Percentiles rank a stretch among this genome's conserved stretches.
These are phyloP conservation scores for Phytophthora foliorum DNA, from an alignment of 352 stramenopile genomes.

Conservation along the genomic window DNA sequence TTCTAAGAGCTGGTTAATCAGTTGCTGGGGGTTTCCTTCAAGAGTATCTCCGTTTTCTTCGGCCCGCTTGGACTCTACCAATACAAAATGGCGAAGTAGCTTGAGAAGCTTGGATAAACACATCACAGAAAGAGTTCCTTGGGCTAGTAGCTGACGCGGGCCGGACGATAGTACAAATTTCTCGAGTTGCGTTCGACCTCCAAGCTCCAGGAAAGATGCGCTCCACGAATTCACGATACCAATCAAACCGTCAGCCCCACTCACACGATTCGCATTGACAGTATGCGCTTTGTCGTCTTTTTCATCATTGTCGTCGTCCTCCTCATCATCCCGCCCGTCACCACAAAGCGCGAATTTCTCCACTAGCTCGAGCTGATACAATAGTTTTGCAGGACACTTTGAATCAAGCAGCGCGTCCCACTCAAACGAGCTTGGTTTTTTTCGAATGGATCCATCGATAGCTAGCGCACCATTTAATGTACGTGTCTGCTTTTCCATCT, in stretches of 20 bases:
- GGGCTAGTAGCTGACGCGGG: slow-evolving; percentile 42
- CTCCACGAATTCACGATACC: slow-evolving; percentile 63
- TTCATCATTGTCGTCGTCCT: slow-evolving; percentile 34
- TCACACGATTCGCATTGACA: slow-evolving; percentile 8
- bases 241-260: slow-evolving; percentile 39
- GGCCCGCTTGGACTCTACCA: slow-evolving; percentile 53
- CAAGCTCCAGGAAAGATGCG: slow-evolving; percentile 74
- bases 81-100: slow-evolving; percentile 74
- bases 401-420: slow-evolving; percentile 73
- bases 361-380: slow-evolving; percentile 77
- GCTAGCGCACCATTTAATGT: slow-evolving; percentile 70
- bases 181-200: slow-evolving; percentile 62
- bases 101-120: slow-evolving; percentile 79
- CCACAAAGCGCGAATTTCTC: slow-evolving; percentile 67
- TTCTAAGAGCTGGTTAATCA: slow-evolving; percentile 59
- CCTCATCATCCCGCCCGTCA: slow-evolving; percentile 33
- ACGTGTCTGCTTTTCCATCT: slow-evolving; percentile 79
- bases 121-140: slow-evolving; percentile 67
- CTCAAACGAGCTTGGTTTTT: slow-evolving; percentile 48
- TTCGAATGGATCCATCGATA: slow-evolving; percentile 78
- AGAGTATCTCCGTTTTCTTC: slow-evolving; percentile 39
- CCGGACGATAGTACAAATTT: slow-evolving; percentile 59
- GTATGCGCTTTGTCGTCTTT: slow-evolving; percentile 1
- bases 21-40: slow-evolving; percentile 32
- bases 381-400: slow-evolving; percentile 61